phyloP scores from a whole-genome alignment of 73 alveolate species.

The Paramecium primaurelia region DNA sequence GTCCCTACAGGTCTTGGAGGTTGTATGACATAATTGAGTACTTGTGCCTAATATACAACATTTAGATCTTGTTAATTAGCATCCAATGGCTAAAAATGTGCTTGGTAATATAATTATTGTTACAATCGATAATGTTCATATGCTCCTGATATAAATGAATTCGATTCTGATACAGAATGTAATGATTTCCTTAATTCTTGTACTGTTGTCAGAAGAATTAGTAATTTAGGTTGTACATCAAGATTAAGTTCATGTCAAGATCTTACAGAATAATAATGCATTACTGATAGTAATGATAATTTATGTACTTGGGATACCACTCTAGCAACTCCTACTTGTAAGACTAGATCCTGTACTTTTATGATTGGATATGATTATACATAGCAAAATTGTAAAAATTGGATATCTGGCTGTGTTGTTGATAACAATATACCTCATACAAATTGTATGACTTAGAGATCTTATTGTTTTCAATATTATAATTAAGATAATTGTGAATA shows the following conservation, averaged over 20 bases:
- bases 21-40: not conserved
- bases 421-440: not conserved
- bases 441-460: not conserved
- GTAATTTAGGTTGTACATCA: conserved; percentile 1
- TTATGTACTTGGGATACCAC: conserved; percentile 27
- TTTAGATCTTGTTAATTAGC: not conserved
- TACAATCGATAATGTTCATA: not conserved
- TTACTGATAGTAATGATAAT: not conserved
- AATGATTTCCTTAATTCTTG: not conserved
- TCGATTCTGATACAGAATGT: not conserved
- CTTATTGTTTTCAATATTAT: not conserved
- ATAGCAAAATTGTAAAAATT: not conserved
- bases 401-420: not conserved
- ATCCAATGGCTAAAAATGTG: not conserved
- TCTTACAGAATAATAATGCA: not conserved
- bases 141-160: conserved; percentile 28
- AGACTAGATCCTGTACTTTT: not conserved
- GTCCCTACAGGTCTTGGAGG: not conserved
- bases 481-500: not conserved
- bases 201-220: conserved; percentile 13
- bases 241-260: not conserved
- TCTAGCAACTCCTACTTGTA: conserved; percentile 10
- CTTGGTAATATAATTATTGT: not conserved
- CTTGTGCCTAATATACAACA: not conserved
- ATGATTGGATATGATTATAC: not conserved